These are phyloP conservation scores for Russula virescens DNA, from an alignment of 768 basidiomycete genomes.

Conservation along the genomic window DNA sequence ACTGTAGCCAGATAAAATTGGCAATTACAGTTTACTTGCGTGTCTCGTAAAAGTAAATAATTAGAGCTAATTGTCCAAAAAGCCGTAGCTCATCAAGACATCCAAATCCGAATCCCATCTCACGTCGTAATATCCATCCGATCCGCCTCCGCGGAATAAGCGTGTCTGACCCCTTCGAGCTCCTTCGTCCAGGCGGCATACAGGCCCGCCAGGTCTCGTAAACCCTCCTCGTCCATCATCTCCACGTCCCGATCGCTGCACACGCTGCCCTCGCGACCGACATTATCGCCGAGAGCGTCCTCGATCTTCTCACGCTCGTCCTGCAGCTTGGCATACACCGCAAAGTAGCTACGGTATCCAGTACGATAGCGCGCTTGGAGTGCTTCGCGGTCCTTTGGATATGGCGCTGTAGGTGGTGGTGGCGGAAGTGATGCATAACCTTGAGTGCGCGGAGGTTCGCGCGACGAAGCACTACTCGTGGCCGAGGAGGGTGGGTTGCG, in stretches of 20 bases:
- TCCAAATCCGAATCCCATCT: not conserved
- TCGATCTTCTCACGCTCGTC: conserved; percentile 49
- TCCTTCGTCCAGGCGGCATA: conserved; percentile 48
- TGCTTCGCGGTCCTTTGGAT: conserved; percentile 44
- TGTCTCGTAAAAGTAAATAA: no score
- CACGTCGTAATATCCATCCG: conserved; percentile 17
- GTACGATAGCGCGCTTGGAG: conserved; percentile 50
- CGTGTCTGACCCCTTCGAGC: conserved; percentile 43
- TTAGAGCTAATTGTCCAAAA: not conserved
- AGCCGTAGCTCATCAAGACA: not conserved
- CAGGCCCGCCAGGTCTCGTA: conserved; percentile 40
- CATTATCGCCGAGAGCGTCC: conserved; percentile 40
- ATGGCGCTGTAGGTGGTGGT: conserved; percentile 26
- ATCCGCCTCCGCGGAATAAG: conserved; percentile 32
- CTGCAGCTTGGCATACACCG: conserved; percentile 41
- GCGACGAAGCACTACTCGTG: conserved; percentile 30
- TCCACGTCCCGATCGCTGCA: conserved; percentile 51
- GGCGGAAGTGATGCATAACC: conserved; percentile 9
- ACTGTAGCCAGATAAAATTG: no score
- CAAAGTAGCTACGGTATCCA: conserved; percentile 48
- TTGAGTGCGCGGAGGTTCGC: conserved; percentile 25
- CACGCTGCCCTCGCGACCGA: conserved; percentile 32
- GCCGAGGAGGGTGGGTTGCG: conserved; percentile 25
- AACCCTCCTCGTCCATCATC: conserved; percentile 40
- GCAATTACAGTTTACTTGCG: no score